Evolutionary conservation across 2,329 filamentous ascomycete genomes (phyloP), one percentile per base, ranked within the genome.

Genomic region (Xylariaceae sp.): DNA sequence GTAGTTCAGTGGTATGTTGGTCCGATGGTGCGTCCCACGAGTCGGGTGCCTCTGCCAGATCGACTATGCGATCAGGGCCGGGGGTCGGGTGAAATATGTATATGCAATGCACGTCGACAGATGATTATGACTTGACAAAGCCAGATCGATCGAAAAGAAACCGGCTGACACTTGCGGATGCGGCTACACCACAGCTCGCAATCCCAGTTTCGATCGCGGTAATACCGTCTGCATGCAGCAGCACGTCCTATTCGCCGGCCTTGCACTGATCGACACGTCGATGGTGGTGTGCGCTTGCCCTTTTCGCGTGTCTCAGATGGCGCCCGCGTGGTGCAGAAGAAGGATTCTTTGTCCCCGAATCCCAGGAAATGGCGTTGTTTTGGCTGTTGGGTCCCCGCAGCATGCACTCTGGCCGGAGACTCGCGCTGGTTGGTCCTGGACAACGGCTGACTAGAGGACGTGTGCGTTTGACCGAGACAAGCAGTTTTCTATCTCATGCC

Each of bases 301-400:
- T 16, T 38, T 38, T 16, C 42, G 52, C 45, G 44, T 44, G 55
- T 57, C 52, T 57, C 55, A 55, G 52, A 48, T 52, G 18, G 28
- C 49, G 50, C 28, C 44, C 34, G 50, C 46, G 51, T 49, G 36
- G 45, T 48, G 48, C 45, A 45, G 51, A 48, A 45, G 44, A 18
- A 31, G 22, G 19, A 17, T 33, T n/a, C 17, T 22, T 17, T 19
- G 51, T 57, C 49, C 52, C 52, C 48, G 49, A 40, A 47, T 47
- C 42, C 49, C 36, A 51, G 55, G 33, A 43, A 45, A 36, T n/a
- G 19, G 46, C 19, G 12, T 36, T 45, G 45, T 45, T 13, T 38
- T 45, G 22, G 31, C 16, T 33, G 12, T 45, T 28, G 22, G 22
- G 36, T 10, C 36, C 36, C 36, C 36, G 36, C 16, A 13, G 36